Evolutionary conservation across 257 asterid genomes (phyloP).

Genomic region (Nemophila menziesii): DNA sequence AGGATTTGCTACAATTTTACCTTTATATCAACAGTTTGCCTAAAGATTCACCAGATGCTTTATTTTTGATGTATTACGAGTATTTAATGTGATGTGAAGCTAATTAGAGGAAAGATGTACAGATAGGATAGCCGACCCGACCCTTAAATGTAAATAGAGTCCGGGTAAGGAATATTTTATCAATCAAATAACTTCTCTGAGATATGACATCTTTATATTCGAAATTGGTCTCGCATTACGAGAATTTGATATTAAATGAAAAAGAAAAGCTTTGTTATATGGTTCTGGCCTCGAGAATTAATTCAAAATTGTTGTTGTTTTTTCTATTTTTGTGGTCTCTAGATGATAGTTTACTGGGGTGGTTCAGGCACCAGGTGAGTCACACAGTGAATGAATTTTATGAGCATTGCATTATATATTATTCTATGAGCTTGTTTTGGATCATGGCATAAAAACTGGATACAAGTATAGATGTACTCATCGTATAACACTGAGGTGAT

Average conservation of each 20-base stretch:
- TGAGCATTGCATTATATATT: too few species aligned
- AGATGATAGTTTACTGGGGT: slow-evolving; percentile 19
- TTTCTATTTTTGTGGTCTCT: slow-evolving; percentile 20
- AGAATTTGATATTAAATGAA: neutral
- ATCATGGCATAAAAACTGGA: too few species aligned
- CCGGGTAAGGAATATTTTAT: slow-evolving; percentile 23
- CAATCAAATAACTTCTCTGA: slow-evolving; percentile 7
- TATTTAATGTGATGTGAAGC: slow-evolving; percentile 39
- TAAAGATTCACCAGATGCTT: slow-evolving; percentile 62
- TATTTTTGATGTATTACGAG: slow-evolving; percentile 69
- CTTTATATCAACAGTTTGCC: slow-evolving; percentile 59
- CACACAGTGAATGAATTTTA: too few species aligned
- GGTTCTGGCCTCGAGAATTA: neutral
- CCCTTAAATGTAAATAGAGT: slow-evolving; percentile 51
- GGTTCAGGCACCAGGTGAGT: neutral
- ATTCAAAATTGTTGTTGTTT: neutral
- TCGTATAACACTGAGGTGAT: too few species aligned
- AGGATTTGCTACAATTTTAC: slow-evolving; percentile 57
- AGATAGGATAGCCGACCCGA: slow-evolving; percentile 35
- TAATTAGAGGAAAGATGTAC: slow-evolving; percentile 19
- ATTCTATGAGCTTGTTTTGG: too few species aligned
- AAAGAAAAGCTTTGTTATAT: too few species aligned
- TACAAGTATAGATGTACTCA: too few species aligned
- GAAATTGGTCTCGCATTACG: neutral
- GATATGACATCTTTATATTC: slow-evolving; percentile 8